These are phyloP conservation scores for Acanthochlamys bracteata DNA, from an alignment of 106 monocot species.

Conservation along the genomic window DNA sequence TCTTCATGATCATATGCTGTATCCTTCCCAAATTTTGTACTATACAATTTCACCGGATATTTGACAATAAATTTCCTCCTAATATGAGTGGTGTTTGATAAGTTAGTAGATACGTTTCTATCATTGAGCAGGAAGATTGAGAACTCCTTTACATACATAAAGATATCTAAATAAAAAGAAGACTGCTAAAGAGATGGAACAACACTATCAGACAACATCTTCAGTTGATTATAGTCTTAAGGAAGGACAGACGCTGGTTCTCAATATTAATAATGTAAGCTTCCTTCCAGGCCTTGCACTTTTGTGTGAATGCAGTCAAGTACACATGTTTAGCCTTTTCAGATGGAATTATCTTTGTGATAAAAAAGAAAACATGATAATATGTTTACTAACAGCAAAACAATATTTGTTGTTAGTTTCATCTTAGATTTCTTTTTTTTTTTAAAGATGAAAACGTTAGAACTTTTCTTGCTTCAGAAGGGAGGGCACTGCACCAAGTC, in stretches of 20 bases:
- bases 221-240: constrained; percentile 96
- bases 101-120: background rate
- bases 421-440: background rate
- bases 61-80: background rate
- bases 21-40: constrained; percentile 31
- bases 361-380: background rate
- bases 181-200: constrained; percentile 97
- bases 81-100: background rate
- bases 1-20: constrained; percentile 98
- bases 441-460: background rate
- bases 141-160: constrained; percentile 35
- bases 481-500: constrained; percentile 31
- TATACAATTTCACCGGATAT: background rate
- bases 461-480: constrained; percentile 35
- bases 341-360: background rate
- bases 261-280: constrained; percentile 86
- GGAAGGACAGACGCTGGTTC: constrained; percentile 92
- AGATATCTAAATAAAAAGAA: constrained; percentile 97
- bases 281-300: background rate
- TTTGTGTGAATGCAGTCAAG: background rate
- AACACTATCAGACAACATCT: constrained; percentile 63
- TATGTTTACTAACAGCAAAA: background rate
- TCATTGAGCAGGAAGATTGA: background rate
- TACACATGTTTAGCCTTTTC: too few relatives aligned
- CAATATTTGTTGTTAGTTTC: background rate